These are phyloP conservation scores for Cladosporium sp. DNA, from an alignment of 2,329 filamentous ascomycete species.

Conservation along the genomic window DNA sequence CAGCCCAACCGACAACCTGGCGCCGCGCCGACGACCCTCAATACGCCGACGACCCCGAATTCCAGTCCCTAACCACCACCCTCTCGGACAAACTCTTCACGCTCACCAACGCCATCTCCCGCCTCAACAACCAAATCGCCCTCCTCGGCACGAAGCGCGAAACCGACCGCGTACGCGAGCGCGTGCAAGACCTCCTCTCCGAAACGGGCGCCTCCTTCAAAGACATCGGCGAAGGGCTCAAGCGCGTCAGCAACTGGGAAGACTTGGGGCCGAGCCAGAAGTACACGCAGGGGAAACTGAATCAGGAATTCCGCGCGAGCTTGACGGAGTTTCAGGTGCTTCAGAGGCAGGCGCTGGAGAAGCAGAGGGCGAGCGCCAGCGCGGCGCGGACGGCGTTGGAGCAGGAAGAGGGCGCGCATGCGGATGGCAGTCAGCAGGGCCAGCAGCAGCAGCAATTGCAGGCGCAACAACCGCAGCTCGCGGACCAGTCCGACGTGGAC, in stretches of 20 bases:
- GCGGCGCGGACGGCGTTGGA: slow-evolving; percentile 80
- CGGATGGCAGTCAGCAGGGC: slow-evolving; percentile 49
- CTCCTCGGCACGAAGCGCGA: slow-evolving; percentile 87
- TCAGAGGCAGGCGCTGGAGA: slow-evolving; percentile 87
- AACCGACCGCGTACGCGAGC: slow-evolving; percentile 83
- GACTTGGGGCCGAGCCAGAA: slow-evolving; percentile 83
- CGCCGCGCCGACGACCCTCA: slow-evolving; percentile 65
- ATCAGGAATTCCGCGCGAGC: slow-evolving; percentile 84
- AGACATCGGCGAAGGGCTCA: slow-evolving; percentile 87
- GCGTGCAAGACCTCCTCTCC: slow-evolving; percentile 81
- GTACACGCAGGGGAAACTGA: slow-evolving; percentile 93
- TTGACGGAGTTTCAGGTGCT: slow-evolving; percentile 88
- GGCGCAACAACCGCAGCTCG: slow-evolving; percentile 70
- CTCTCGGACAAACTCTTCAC: slow-evolving; percentile 87
- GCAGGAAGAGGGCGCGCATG: slow-evolving; percentile 29
- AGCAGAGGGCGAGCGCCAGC: slow-evolving; percentile 79
- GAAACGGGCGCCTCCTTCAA: slow-evolving; percentile 85
- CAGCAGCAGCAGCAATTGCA: slow-evolving; percentile 47
- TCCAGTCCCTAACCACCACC: slow-evolving; percentile 74
- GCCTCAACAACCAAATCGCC: slow-evolving; percentile 77
- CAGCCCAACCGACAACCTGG: slow-evolving; percentile 62
- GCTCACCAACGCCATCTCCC: slow-evolving; percentile 81
- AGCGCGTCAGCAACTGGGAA: slow-evolving; percentile 75
- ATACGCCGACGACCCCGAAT: slow-evolving; percentile 91
- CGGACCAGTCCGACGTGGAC: slow-evolving; percentile 90